Base-by-base conservation (phyloP, 2,329 filamentous ascomycete genomes). In the Mycosphaerelloides madeirae region DNA sequence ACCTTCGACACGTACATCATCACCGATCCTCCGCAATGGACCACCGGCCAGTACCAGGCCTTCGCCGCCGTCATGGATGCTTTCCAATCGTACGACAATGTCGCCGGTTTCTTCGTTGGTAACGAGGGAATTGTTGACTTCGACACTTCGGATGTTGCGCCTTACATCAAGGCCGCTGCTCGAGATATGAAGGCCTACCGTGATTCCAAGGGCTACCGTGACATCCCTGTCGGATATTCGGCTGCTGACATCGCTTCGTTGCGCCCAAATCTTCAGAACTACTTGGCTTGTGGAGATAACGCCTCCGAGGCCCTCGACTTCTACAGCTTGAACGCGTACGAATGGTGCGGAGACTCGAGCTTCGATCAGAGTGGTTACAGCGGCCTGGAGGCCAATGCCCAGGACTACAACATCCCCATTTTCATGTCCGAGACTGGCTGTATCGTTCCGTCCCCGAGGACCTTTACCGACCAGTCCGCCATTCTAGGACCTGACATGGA, bases 341-440 rank as follows among this genome's bases (percentile, higher is more conserved):
- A 58, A 34, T 61, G 52, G 56, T 56, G 53, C 44, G 53, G 53
- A 15, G 39, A 56, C 6, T 42, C 49, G n/a, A n/a, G n/a, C n/a
- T 14, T 49, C 51, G n/a, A 54, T 42, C 38, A 31, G 15, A 19
- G 71, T 62, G 87, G 86, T 45, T 95, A 95, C 68, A 61, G 72
- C 36, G 72, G 73, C 50, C 78, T 94, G 20, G 76, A 88, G 63
- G 65, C 73, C 41, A 81, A 84, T 53, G 81, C 85, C 5, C 75
- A 76, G 29, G 67, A 79, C 57, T 90, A 88, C 66, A 83, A 81
- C 36, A 80, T 94, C n/a, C 88, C 87, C 15, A 87, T 93, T 58
- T 90, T 89, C 74, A 87, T 95, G 68, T 90, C 86, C 28, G 88
- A 95, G 68, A 93, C 87, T 3, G 88, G 88, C 46, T 95, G 88